Evolutionary conservation across 1,284 basidiomycete species (phyloP).

Genomic region (Sporisorium sorghi): DNA sequence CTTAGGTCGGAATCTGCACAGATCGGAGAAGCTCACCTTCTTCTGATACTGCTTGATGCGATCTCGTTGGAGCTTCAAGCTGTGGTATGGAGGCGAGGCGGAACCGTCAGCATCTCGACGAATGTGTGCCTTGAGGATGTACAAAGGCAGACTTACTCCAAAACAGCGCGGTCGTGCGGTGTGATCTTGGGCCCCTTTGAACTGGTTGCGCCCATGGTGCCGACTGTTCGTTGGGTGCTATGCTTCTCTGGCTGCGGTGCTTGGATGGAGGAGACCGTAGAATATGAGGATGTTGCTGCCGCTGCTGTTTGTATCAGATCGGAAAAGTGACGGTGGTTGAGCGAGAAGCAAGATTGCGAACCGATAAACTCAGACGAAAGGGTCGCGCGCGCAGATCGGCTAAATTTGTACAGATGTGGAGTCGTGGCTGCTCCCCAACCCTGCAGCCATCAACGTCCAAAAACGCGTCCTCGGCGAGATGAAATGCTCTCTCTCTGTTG

Average conservation of each 20-base stretch:
- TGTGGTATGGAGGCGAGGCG: slow-evolving; percentile 60
- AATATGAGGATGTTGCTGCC: neutral
- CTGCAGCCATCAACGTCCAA: neutral
- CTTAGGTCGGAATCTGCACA: neutral
- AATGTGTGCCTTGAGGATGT: neutral
- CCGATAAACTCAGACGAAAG: neutral
- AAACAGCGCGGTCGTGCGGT: slow-evolving; percentile 88
- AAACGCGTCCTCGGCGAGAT: no score
- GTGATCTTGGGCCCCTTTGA: slow-evolving; percentile 78
- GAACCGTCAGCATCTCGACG: neutral
- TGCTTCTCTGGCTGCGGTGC: neutral
- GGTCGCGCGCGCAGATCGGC: slow-evolving; percentile 8
- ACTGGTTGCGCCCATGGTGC: slow-evolving; percentile 53
- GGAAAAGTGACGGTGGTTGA: slow-evolving; percentile 12
- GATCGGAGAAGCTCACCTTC: slow-evolving; percentile 75
- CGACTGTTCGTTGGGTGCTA: neutral
- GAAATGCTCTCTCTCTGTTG: no score
- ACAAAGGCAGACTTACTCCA: slow-evolving; percentile 78
- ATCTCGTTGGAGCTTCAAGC: slow-evolving; percentile 94
- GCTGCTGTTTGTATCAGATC: neutral
- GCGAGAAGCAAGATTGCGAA: neutral
- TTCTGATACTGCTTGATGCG: slow-evolving; percentile 95
- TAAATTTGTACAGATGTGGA: slow-evolving; percentile 12
- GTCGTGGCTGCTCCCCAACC: neutral
- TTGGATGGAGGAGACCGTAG: neutral